These are phyloP conservation scores for Selenicereus undatus DNA, from an alignment of 148 eudicot genomes.

Conservation along the genomic window DNA sequence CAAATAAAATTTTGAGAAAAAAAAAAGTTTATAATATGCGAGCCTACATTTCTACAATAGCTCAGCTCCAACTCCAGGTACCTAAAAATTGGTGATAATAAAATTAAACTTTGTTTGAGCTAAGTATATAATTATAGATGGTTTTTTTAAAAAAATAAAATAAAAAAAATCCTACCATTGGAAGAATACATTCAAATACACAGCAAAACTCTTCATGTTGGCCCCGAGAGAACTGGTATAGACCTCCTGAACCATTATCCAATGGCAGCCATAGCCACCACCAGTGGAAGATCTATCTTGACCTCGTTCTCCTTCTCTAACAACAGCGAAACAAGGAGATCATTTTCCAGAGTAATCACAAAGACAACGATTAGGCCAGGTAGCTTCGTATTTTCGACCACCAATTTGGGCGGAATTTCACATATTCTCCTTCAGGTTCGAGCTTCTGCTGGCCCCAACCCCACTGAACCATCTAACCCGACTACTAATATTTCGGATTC, in stretches of 20 bases:
- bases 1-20: no score
- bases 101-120: no score
- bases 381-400: background rate
- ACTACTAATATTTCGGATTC: background rate
- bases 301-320: background rate
- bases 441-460: slow-evolving; percentile 23
- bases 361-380: background rate
- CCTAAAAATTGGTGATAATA: no score
- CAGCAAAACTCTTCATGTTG: no score
- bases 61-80: no score
- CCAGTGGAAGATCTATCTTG: background rate
- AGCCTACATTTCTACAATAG: no score
- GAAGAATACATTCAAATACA: no score
- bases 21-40: no score
- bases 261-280: slow-evolving; percentile 17
- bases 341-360: background rate
- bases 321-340: background rate
- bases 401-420: background rate
- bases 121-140: no score
- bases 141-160: no score
- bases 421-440: background rate
- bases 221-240: no score
- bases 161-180: no score
- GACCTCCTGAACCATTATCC: background rate
- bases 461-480: slow-evolving; percentile 19